Base-by-base conservation (phyloP, 148 eudicot species). In the Pouteria glomerata region DNA sequence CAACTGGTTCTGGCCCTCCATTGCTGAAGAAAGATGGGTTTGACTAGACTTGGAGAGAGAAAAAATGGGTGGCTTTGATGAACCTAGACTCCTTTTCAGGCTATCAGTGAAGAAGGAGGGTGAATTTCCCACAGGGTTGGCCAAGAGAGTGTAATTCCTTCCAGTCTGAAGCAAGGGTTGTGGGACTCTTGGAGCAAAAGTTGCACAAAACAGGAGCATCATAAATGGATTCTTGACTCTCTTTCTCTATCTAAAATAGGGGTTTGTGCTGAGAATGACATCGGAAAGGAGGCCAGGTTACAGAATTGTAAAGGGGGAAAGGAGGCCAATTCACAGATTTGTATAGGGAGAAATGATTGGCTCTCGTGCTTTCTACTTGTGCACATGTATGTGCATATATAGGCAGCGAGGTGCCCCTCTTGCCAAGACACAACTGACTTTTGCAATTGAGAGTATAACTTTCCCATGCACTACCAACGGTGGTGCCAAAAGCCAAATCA, bases 1-100 rank as follows among this genome's bases (percentile, higher is more conserved):
- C 71, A 44, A 63, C 15, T 73, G n/a, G 59, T 65, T 55, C 57
- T 68, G 82, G 47, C 68, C 84, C 84, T 82, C 79, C 72, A 82
- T 82, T 82, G 44, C 82, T 77, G 35, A 77, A 78, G 73, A 81
- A 81, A 68, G 5, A 8, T 59, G 62, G 37, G 77, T 58, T 63
- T 33, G 76, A 29, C 48, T 74, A 35, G 41, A 57, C 18, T 66
- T 47, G 19, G 76, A 71, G 27, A 67, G 56, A 47, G 41, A 60
- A 60, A 41, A 52, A 75, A 37, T 50, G 35, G 79, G n/a, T n/a
- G n/a, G 62, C 48, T 52, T 60, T 61, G 47, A 41, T 19, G 60
- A 30, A 45, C 31, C 42, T 21, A n/a, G 42, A 35, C 21, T 47
- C 8, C 18, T 72, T 31, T 59, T 45, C n/a, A n/a, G n/a, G 13